Evolutionary conservation across 345 rosid species (phyloP).

Genomic region (Murraya paniculata): DNA sequence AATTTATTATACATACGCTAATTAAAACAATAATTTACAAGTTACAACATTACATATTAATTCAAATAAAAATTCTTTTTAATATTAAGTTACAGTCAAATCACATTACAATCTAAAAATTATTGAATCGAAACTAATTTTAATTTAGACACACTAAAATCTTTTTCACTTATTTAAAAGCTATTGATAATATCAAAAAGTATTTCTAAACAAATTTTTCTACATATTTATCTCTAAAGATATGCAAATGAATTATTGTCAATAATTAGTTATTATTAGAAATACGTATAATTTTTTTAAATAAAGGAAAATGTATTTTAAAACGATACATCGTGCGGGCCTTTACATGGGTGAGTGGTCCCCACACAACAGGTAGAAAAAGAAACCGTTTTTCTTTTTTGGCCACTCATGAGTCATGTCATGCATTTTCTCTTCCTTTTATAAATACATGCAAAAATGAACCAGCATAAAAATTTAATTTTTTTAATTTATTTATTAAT

Average conservation of each 20-base stretch:
- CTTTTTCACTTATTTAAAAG: background rate
- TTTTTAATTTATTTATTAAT: background rate
- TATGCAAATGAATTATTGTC: background rate
- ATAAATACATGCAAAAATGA: constrained; percentile 12
- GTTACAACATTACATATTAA: too few species aligned
- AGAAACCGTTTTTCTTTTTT: background rate
- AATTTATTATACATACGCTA: accelerated
- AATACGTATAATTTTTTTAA: too few species aligned
- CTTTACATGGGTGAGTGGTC: background rate
- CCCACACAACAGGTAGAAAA: background rate
- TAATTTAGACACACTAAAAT: too few species aligned
- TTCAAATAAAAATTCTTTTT: too few species aligned
- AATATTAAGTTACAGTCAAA: too few species aligned
- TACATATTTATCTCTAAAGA: too few species aligned
- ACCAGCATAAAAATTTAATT: background rate
- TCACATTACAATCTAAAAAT: too few species aligned
- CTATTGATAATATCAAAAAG: background rate
- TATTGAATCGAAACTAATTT: too few species aligned
- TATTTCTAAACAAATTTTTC: too few species aligned
- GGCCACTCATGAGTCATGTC: background rate
- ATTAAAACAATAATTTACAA: too few species aligned
- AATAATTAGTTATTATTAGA: background rate
- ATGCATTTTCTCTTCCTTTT: background rate
- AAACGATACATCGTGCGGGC: background rate
- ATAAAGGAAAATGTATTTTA: background rate